Base-by-base conservation (phyloP, 1,284 basidiomycete species). In the Phellinidium pouzarii region DNA sequence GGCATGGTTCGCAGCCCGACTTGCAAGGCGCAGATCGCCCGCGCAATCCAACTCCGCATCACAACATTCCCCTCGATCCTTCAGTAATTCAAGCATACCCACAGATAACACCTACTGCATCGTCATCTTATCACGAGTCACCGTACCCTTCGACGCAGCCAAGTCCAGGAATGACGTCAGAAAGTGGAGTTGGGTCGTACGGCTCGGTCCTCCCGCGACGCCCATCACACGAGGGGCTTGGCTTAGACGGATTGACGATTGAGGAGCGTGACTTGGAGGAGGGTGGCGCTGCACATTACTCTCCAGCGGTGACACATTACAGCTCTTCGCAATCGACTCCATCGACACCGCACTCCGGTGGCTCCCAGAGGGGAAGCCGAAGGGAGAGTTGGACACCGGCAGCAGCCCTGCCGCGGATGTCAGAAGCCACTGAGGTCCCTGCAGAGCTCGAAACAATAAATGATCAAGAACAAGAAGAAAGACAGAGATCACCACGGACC, bases 41-140 rank as follows among this genome's bases (percentile, higher is more conserved):
- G 1, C 60, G 66, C 37, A 82, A 82, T 57, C 79, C 81, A 0
- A 79, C 79, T 1, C 78, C 79, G 11, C 69, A 77, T 41, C 68
- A 70, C 31, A 75, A 71, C 44, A 58, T 72, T 12, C 69, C 71
- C 1, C 60, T 74, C 7, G 75, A 77, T 58, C 68, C 71, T 0
- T 55, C 66, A 26, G 55, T 74, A 52, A 68, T 72, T 22, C 66
- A 71, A 26, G 69, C 76, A 4, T 78, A 72, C 58, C 70, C 72
- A 11, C 62, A 68, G 31, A n/a, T 50, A 1, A 73, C 73, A 17
- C 68, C 71, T 8, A 72, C 72, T 9, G 67, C 65, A 27, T 68
- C 68, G 29, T 69, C 70, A 7, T 17, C 37, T 4, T 46, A 29
- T n/a, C 11, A 12, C 14, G 17, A 9, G 9, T 26, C 43, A 22